A percentile compares a stretch with the other conserved stretches of the same genome.
These are phyloP conservation scores for Heliamphora exappendiculata DNA, from an alignment of 148 eudicot genomes.

Conservation along the genomic window DNA sequence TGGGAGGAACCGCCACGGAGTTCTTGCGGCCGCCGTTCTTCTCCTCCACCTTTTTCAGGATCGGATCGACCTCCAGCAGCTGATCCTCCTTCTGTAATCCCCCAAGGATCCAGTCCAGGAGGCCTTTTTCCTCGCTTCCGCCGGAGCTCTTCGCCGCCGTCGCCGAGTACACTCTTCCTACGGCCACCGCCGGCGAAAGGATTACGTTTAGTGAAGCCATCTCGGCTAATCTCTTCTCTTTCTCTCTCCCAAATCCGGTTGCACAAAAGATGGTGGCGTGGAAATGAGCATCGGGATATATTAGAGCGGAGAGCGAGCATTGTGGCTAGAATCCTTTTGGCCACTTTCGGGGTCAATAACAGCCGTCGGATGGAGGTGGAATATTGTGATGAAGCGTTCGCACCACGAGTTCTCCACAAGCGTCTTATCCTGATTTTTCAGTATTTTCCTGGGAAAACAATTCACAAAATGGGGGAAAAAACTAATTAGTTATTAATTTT, in stretches of 20 bases:
- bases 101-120: conserved; percentile 50
- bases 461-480: not conserved
- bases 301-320: not conserved
- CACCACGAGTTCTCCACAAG: conserved; percentile 50
- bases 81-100: conserved; percentile 50
- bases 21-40: conserved; percentile 34
- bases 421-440: conserved; percentile 33
- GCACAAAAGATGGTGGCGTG: not conserved
- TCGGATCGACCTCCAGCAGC: conserved; percentile 60
- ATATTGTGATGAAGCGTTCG: conserved; percentile 29
- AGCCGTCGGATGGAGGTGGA: conserved; percentile 16
- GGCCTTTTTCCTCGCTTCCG: conserved; percentile 49
- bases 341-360: not conserved
- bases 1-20: conserved; percentile 35
- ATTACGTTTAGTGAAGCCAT: conserved; percentile 59
- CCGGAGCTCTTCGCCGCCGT: conserved; percentile 37
- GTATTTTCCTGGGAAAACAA: not conserved
- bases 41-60: conserved; percentile 61
- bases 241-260: not conserved
- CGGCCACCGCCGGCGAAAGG: conserved; percentile 23
- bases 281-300: not conserved
- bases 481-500: too few relatives aligned
- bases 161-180: conserved; percentile 35
- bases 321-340: not conserved
- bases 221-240: not conserved